Evolutionary conservation across 192 early-diverging fungal genomes (phyloP).

Genomic region (Geranomyces variabilis): DNA sequence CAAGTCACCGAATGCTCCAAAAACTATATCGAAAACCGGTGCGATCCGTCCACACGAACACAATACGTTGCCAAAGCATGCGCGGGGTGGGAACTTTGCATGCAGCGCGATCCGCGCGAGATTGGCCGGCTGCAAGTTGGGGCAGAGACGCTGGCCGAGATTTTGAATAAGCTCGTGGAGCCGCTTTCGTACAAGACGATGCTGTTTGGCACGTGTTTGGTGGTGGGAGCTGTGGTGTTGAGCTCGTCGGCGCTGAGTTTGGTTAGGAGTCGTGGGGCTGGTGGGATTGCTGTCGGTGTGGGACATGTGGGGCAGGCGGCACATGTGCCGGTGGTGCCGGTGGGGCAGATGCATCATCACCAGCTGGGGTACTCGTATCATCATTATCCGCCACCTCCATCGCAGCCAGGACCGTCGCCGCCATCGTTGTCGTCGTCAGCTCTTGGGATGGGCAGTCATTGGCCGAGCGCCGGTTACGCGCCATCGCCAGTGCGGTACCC

Average conservation of each 20-base stretch:
- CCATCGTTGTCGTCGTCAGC: too few relatives aligned
- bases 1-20: constrained; percentile 66
- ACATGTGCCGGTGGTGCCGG: not conserved
- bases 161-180: constrained; percentile 81
- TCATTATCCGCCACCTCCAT: too few relatives aligned
- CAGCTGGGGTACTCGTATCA: too few relatives aligned
- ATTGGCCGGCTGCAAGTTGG: constrained; percentile 74
- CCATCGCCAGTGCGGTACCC: too few relatives aligned
- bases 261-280: constrained; percentile 6
- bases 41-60: constrained; percentile 59
- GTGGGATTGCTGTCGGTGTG: not conserved
- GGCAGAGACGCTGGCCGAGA: constrained; percentile 81
- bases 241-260: constrained; percentile 24
- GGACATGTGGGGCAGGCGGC: not conserved
- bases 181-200: constrained; percentile 87
- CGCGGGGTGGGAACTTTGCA: constrained; percentile 61
- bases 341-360: too few relatives aligned
- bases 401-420: too few relatives aligned
- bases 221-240: constrained; percentile 30
- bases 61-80: constrained; percentile 66
- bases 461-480: too few relatives aligned
- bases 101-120: constrained; percentile 62
- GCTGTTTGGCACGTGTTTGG: constrained; percentile 45
- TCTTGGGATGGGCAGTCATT: too few relatives aligned
- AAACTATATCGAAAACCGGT: constrained; percentile 63